phyloP scores from a whole-genome alignment of 176 grass and related monocot genomes.

The Lolium rigidum region DNA sequence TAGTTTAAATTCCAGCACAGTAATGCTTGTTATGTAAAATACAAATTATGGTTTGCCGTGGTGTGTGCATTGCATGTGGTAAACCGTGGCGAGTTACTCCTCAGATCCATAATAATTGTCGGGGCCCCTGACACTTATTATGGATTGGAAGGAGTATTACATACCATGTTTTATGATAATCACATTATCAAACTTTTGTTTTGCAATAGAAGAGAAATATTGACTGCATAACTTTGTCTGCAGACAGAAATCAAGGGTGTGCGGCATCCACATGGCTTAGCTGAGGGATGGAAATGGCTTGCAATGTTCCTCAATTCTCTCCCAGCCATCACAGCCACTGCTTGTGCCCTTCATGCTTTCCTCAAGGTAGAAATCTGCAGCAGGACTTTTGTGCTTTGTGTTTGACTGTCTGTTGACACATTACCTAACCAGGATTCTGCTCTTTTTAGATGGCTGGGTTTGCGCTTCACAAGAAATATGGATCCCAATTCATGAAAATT shows the following conservation, averaged over 20 bases:
- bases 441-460: constrained; percentile 80
- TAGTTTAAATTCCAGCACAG: neutral
- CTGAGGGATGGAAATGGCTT: constrained; percentile 90
- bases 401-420: neutral
- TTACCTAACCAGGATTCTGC: constrained; percentile 4
- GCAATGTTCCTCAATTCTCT: constrained; percentile 80
- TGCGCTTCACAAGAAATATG: constrained; percentile 72
- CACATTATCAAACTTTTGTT: constrained; percentile 23
- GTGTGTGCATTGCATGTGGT: neutral
- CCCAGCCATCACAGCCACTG: constrained; percentile 70
- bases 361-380: constrained; percentile 56
- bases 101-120: no score
- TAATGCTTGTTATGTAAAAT: neutral
- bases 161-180: constrained; percentile 8
- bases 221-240: constrained; percentile 36
- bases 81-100: neutral
- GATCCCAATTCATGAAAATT: constrained; percentile 79
- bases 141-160: neutral
- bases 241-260: constrained; percentile 80
- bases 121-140: no score
- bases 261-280: constrained; percentile 77
- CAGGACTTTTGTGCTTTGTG: neutral
- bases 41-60: neutral
- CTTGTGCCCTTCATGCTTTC: constrained; percentile 82
- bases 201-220: constrained; percentile 39